Evolutionary conservation across 2,329 filamentous ascomycete genomes (phyloP).

Genomic region (Trichoderma sp.): DNA sequence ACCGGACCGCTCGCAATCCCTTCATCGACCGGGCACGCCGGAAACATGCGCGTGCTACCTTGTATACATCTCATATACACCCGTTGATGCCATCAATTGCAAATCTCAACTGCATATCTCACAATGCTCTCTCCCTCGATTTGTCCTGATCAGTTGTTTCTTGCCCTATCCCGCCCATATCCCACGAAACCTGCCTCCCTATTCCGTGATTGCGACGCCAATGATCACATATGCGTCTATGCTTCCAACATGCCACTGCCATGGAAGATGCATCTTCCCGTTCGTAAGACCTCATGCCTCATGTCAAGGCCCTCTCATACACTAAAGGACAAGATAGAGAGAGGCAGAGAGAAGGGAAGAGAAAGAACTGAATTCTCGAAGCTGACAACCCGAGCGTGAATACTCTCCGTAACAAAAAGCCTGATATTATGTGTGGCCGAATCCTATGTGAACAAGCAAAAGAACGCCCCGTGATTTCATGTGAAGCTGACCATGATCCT

Average conservation of each 20-base stretch:
- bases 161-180: not conserved
- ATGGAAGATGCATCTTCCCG: not conserved
- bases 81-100: not conserved
- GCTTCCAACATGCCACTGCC: not conserved
- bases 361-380: not conserved
- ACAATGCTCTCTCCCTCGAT: not conserved
- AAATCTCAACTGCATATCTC: not conserved
- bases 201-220: slow-evolving; percentile 2
- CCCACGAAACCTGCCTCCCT: not conserved
- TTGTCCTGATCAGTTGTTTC: not conserved
- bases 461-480: slow-evolving; percentile 17
- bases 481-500: slow-evolving; percentile 3
- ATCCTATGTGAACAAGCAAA: slow-evolving; percentile 20
- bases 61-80: no score
- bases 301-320: slow-evolving; percentile 1
- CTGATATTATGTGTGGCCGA: slow-evolving; percentile 17
- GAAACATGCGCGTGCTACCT: no score
- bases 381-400: slow-evolving; percentile 1
- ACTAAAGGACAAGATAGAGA: not conserved
- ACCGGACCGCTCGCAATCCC: not conserved
- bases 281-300: not conserved
- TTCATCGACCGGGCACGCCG: not conserved
- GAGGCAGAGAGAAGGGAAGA: not conserved
- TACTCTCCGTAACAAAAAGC: slow-evolving; percentile 15
- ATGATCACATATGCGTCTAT: slow-evolving; percentile 10